A percentile compares a stretch with the other conserved stretches of the same genome.
Conservation (phyloP, 805 yeast species). For the Saturnispora bothae region DNA sequence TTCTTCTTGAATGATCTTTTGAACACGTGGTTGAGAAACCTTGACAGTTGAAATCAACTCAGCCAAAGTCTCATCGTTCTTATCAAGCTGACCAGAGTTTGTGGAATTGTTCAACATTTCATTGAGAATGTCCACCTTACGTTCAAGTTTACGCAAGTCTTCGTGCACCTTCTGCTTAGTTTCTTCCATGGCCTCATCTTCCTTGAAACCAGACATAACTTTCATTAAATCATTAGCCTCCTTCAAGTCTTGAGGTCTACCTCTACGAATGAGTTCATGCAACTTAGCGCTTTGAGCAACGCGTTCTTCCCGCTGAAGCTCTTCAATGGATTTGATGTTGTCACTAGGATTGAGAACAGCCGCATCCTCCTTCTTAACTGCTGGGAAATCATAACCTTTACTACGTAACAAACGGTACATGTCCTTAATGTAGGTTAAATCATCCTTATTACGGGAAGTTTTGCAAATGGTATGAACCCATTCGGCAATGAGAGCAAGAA, state of each 20-base stretch:
- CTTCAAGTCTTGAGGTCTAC: constrained; percentile 87
- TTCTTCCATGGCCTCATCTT: constrained; percentile 59
- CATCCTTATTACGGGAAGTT: constrained; percentile 83
- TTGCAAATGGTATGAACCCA: constrained; percentile 95
- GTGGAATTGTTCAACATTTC: constrained; percentile 70
- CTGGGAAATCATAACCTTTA: constrained; percentile 92
- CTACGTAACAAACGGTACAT: constrained; percentile 86
- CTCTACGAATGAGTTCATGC: constrained; percentile 91
- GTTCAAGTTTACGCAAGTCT: constrained; percentile 71
- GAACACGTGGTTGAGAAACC: constrained; percentile 77
- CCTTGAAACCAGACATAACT: constrained; percentile 95
- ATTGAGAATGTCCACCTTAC: constrained; percentile 77
- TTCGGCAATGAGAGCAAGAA: constrained; percentile 86
- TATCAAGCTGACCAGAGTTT: constrained; percentile 30
- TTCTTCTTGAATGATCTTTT: constrained; percentile 75
- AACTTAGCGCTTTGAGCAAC: constrained; percentile 89
- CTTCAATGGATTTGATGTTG: constrained; percentile 76
- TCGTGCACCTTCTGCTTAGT: constrained; percentile 71
- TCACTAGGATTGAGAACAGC: constrained; percentile 90
- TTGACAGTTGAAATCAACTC: constrained; percentile 75
- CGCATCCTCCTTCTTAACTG: constrained; percentile 78
- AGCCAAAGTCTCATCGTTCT: constrained; percentile 56
- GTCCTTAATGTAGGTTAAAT: constrained; percentile 82
- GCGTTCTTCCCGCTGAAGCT: constrained; percentile 84
- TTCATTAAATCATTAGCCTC: constrained; percentile 97